These are phyloP conservation scores for Phanerodontia chrysosporium DNA, from an alignment of 768 basidiomycete genomes.

Conservation along the genomic window DNA sequence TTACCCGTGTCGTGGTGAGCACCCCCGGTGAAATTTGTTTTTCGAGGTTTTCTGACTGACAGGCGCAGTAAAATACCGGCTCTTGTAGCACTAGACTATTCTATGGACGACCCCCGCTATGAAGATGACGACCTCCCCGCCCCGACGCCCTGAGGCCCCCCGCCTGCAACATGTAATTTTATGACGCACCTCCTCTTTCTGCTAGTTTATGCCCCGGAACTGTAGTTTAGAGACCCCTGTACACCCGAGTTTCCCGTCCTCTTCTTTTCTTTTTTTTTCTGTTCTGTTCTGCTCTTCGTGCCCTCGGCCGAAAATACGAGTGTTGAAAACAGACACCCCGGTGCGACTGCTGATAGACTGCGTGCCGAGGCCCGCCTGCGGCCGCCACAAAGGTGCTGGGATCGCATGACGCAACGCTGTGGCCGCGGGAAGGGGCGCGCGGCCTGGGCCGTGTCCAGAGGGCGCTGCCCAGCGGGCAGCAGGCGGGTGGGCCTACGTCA, in stretches of 20 bases:
- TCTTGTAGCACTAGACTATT: slow-evolving; percentile 2
- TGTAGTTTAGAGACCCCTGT: not conserved
- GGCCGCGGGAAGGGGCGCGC: not conserved
- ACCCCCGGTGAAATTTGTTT: not conserved
- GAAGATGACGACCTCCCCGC: not conserved
- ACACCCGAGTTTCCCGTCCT: no score
- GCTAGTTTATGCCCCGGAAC: not conserved
- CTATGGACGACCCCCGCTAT: not conserved
- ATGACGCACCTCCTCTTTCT: not conserved
- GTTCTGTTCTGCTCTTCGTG: not conserved
- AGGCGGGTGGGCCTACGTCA: no score
- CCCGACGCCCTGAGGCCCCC: not conserved
- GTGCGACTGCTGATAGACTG: no score
- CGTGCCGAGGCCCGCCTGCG: no score
- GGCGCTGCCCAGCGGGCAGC: no score
- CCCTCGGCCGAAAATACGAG: not conserved
- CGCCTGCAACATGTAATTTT: not conserved
- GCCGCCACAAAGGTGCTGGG: not conserved
- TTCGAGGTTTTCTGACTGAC: no score
- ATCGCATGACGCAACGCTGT: not conserved
- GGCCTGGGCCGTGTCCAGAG: not conserved
- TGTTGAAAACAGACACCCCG: no score
- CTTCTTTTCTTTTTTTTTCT: no score
- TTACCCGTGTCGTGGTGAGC: not conserved
- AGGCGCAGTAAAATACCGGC: not conserved